Evolutionary conservation across 345 rosid genomes (phyloP).

Genomic region (Eucalyptus coolabah): DNA sequence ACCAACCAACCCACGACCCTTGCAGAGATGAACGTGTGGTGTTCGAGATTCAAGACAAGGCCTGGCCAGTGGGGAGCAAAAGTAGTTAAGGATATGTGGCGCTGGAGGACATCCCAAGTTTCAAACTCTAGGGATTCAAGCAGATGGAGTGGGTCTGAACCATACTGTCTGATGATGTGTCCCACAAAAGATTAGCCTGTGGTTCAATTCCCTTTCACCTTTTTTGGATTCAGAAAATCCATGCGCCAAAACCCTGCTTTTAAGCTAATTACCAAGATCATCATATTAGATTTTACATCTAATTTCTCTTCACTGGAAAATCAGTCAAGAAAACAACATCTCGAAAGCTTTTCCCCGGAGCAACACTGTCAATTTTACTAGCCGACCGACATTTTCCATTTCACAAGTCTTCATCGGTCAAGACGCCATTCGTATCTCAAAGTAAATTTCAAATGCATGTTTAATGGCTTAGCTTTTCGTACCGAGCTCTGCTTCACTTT

Average conservation of each 20-base stretch:
- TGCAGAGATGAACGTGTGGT: neutral
- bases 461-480: neutral
- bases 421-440: neutral
- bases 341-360: neutral
- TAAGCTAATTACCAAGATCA: neutral
- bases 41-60: neutral
- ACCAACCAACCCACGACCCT: neutral
- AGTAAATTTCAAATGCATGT: neutral
- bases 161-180: neutral
- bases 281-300: neutral
- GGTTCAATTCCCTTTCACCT: neutral
- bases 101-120: neutral
- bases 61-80: neutral
- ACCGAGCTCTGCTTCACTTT: neutral
- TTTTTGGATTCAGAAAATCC: neutral
- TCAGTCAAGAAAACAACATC: neutral
- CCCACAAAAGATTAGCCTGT: neutral
- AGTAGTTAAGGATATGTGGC: neutral
- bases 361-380: neutral
- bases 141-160: neutral
- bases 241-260: neutral
- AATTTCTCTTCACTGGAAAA: neutral
- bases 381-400: neutral
- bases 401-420: neutral
- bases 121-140: neutral